These are phyloP conservation scores for Eremothecium cymbalariae DNA, from an alignment of 1,139 yeast species.

Conservation along the genomic window DNA sequence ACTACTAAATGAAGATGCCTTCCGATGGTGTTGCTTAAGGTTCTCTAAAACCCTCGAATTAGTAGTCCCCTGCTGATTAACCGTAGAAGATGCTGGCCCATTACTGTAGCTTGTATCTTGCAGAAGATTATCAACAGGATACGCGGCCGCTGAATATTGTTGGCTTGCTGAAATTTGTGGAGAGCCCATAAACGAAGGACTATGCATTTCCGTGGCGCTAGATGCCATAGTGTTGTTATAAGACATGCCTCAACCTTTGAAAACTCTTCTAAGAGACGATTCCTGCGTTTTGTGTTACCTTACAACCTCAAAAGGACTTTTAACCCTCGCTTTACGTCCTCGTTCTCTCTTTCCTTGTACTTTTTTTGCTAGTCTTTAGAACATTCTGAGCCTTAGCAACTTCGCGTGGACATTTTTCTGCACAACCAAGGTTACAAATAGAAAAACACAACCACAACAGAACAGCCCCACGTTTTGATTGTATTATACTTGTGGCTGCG, in stretches of 20 bases:
- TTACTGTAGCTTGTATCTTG: neutral
- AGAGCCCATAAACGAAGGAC: conserved; percentile 4
- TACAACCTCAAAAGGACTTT: too few relatives aligned
- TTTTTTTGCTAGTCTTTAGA: too few relatives aligned
- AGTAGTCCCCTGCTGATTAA: conserved; percentile 1
- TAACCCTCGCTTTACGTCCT: too few relatives aligned
- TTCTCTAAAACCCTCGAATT: conserved; percentile 5
- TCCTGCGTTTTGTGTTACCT: too few relatives aligned
- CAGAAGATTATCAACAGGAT: neutral
- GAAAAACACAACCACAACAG: too few relatives aligned
- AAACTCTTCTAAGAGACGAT: too few relatives aligned
- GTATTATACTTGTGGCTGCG: too few relatives aligned
- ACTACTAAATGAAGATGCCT: conserved; percentile 16
- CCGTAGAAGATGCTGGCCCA: neutral
- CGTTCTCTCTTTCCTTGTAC: too few relatives aligned
- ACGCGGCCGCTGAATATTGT: neutral
- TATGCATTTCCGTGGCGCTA: conserved; percentile 28
- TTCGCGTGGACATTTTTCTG: too few relatives aligned
- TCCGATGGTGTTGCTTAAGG: conserved; percentile 10
- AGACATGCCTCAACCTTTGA: conserved; percentile 23
- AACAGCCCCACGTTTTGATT: too few relatives aligned
- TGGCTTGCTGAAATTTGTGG: neutral
- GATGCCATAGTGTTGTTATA: conserved; percentile 35
- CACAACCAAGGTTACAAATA: too few relatives aligned
- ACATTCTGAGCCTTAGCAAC: too few relatives aligned